These are phyloP conservation scores for Symbiodinium natans DNA, from an alignment of 73 alveolate species.

Conservation along the genomic window DNA sequence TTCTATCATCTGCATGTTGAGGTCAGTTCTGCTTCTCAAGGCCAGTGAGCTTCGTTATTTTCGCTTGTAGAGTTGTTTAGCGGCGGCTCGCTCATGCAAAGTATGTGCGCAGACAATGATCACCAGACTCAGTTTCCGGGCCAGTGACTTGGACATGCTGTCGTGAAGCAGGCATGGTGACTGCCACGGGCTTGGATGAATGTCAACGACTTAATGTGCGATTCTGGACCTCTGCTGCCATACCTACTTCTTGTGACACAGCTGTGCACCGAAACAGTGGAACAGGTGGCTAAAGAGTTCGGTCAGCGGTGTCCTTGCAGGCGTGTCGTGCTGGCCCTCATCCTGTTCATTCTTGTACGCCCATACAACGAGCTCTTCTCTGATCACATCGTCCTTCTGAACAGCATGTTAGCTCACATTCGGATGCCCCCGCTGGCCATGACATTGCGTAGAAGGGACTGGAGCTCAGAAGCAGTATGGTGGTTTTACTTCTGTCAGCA, in stretches of 20 bases:
- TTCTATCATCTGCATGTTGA: no score
- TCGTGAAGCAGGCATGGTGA: neutral
- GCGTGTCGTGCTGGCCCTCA: neutral
- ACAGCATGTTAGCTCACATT: neutral
- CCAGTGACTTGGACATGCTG: neutral
- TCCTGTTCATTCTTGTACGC: neutral
- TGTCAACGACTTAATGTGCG: neutral
- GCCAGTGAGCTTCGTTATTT: no score
- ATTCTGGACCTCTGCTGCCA: neutral
- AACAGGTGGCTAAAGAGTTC: neutral
- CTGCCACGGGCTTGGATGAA: neutral
- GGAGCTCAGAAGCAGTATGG: neutral
- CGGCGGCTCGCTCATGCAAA: no score
- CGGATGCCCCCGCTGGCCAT: neutral
- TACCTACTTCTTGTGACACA: neutral
- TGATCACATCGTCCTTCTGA: neutral
- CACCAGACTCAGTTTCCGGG: neutral
- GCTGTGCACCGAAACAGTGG: neutral
- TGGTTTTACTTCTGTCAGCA: neutral
- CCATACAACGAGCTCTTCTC: neutral
- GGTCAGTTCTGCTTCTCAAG: no score
- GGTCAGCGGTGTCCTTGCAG: neutral
- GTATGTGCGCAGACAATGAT: no score
- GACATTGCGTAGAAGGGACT: neutral
- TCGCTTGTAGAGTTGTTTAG: no score